A percentile compares a stretch with the other conserved stretches of the same genome.
Evolutionary conservation across 768 basidiomycete genomes (phyloP).

Genomic region (Cytidiella melzeri): DNA sequence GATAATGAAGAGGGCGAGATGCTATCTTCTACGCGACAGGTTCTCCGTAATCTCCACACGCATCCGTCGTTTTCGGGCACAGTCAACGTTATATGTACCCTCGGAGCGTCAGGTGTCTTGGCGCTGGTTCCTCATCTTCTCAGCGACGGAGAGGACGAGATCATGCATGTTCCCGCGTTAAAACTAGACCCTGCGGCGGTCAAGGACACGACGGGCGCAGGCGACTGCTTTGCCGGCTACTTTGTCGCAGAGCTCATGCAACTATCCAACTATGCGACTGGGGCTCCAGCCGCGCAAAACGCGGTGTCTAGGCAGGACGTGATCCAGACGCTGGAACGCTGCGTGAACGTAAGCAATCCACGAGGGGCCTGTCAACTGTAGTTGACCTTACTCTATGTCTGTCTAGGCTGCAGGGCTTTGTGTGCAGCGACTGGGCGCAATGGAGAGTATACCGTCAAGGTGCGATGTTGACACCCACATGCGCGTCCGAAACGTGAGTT

Average conservation of each 20-base stretch:
- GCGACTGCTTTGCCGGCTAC: slow-evolving; percentile 61
- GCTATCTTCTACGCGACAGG: slow-evolving; percentile 18
- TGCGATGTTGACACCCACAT: slow-evolving; percentile 30
- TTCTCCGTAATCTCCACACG: slow-evolving; percentile 15
- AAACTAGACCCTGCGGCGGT: slow-evolving; percentile 29
- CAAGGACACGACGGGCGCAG: slow-evolving; percentile 56
- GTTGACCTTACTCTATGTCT: not conserved
- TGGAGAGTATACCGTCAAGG: slow-evolving; percentile 47
- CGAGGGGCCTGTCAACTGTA: not conserved
- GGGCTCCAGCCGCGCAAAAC: slow-evolving; percentile 12
- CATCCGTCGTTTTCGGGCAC: slow-evolving; percentile 21
- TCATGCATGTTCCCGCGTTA: slow-evolving; percentile 40
- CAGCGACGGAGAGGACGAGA: slow-evolving; percentile 15
- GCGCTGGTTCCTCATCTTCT: slow-evolving; percentile 29
- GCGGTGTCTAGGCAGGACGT: slow-evolving; percentile 22
- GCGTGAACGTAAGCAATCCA: slow-evolving; percentile 35
- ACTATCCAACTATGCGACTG: slow-evolving; percentile 7
- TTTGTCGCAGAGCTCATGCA: slow-evolving; percentile 52
- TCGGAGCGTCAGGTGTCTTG: slow-evolving; percentile 46
- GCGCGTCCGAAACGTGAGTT: too few species aligned
- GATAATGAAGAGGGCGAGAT: not conserved
- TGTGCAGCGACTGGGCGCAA: slow-evolving; percentile 49
- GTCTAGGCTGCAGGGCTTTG: slow-evolving; percentile 55
- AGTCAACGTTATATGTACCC: slow-evolving; percentile 51
- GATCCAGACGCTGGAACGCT: slow-evolving; percentile 29